Conservation (phyloP, 192 early-diverging fungal species). For the Coemansia sp. region DNA sequence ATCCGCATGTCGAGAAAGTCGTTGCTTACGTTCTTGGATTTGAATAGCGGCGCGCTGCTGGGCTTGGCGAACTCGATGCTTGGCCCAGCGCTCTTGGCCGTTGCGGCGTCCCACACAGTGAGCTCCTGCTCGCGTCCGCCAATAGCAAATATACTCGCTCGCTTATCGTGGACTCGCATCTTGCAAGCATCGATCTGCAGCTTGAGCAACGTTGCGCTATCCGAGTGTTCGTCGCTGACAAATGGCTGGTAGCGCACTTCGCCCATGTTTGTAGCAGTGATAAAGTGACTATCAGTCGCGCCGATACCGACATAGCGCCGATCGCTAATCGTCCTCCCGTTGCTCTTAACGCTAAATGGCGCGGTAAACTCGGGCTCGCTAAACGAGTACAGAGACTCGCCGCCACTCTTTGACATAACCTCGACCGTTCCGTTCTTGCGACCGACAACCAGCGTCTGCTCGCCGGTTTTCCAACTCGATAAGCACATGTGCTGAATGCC, state of each 20-base stretch:
- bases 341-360: conserved; percentile 20
- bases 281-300: conserved; percentile 14
- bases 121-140: conserved; percentile 90
- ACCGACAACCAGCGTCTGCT: conserved; percentile 26
- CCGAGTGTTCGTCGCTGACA: neutral
- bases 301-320: conserved; percentile 32
- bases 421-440: conserved; percentile 41
- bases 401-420: conserved; percentile 16
- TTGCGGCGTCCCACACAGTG: conserved; percentile 63
- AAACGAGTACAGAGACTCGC: conserved; percentile 18
- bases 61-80: conserved; percentile 23
- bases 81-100: conserved; percentile 9
- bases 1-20: conserved; percentile 81
- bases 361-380: conserved; percentile 24
- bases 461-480: conserved; percentile 4
- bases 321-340: conserved; percentile 25
- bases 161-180: conserved; percentile 69
- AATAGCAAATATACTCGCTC: conserved; percentile 72
- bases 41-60: conserved; percentile 61
- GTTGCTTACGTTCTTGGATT: conserved; percentile 83
- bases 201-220: conserved; percentile 25
- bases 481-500: conserved; percentile 38
- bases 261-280: conserved; percentile 47
- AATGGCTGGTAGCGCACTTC: conserved; percentile 44
- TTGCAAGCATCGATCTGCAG: conserved; percentile 62